A percentile compares a stretch with the other conserved stretches of the same genome.
Conservation (phyloP, 2,329 filamentous ascomycete genomes). For the Magnaporthales sp. region DNA sequence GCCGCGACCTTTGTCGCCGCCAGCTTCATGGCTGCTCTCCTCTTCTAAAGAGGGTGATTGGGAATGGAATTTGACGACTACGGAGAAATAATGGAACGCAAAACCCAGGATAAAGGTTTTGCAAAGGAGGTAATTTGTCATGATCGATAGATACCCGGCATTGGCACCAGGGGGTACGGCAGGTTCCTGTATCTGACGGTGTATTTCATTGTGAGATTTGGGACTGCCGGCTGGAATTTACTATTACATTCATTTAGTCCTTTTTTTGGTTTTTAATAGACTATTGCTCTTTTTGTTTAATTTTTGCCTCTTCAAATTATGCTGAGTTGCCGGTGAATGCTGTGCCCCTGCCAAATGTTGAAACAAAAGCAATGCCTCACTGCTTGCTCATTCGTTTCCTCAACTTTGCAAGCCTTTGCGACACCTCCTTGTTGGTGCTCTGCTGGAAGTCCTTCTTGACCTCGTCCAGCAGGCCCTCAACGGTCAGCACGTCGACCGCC, state of each 20-base stretch:
- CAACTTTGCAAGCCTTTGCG: not conserved
- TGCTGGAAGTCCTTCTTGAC: conserved; percentile 30
- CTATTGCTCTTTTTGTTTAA: not conserved
- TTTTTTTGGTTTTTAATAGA: not conserved
- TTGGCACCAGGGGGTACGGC: not conserved
- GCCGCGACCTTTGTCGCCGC: not conserved
- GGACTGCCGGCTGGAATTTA: not conserved
- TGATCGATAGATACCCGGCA: not conserved
- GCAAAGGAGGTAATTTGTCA: not conserved
- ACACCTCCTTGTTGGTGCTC: not conserved
- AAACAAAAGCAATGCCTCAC: not conserved
- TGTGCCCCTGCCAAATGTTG: not conserved
- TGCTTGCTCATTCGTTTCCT: not conserved
- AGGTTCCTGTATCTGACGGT: not conserved
- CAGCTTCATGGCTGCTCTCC: not conserved
- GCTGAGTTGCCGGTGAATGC: not conserved
- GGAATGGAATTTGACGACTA: too few relatives aligned
- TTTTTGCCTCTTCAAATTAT: not conserved
- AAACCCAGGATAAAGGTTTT: not conserved
- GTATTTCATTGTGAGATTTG: not conserved
- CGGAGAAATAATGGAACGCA: too few relatives aligned
- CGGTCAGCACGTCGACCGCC: conserved; percentile 35
- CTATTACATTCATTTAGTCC: not conserved
- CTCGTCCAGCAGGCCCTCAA: conserved; percentile 29
- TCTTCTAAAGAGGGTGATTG: not conserved